Base-by-base conservation (phyloP, 148 eudicot genomes). In the Drosera capensis region DNA sequence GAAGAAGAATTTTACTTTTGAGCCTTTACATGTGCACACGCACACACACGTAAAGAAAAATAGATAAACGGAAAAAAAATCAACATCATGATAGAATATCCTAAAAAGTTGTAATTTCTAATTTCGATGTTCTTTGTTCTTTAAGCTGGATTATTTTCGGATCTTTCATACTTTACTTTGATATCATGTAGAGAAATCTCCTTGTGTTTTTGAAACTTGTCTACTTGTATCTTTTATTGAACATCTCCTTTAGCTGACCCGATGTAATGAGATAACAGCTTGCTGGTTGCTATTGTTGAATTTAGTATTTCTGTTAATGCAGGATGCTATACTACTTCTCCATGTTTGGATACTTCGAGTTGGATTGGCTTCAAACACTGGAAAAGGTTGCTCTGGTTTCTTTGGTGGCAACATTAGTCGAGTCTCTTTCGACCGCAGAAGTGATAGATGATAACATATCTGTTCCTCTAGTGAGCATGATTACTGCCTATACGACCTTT, bases 261-360 rank as follows among this genome's bases (percentile, higher is more conserved):
- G 14, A 21, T 1, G 8, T 14, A 34, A 22, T 22, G 11, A 28
- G n/a, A 34, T 5, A 11, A 0, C n/a, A 11, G 3, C 38, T 0
- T 34, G 5, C 13, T 34, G 5, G n/a, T 34, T 0, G 5, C 0
- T 5, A 2, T 0, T 5, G 11, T 11, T 9, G n/a, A 34, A 9
- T 0, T 9, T 34, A 28, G n/a, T 9, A 34, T 19, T 49, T 13
- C 28, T 59, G 21, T 37, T 59, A 29, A 37, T 55, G 37, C 67
- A 88, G 97, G 70, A 78, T 84, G 93, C 75, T 88, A 25, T 75
- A 73, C 70, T 88, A 83, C 66, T 88, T 75, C 55, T 73, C 95
- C 11, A 66, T 55, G 35, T 63, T 80, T 14, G 97, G 97, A 36
- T 88, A 74, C 70, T 57, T 80, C 62, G 52, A 78, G 51, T 64